Evolutionary conservation across 1,139 yeast species (phyloP), one percentile per base, ranked within the genome.

Genomic region (Suhomyces chickasaworum): DNA sequence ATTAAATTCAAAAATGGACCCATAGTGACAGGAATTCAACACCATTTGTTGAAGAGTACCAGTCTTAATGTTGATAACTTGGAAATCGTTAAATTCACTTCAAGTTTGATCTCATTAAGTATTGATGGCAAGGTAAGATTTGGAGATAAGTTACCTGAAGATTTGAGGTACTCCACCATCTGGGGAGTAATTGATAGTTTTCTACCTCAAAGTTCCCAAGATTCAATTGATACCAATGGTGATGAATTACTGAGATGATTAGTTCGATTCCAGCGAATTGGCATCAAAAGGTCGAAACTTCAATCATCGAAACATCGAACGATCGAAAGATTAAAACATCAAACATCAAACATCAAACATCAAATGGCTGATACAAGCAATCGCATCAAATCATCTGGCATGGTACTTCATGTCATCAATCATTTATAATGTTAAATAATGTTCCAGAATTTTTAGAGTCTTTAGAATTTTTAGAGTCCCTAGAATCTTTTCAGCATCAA

Each of bases 31-130:
- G 41, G 35, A 38, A 44, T 53, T 20, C 54, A 53, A 23, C 49
- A 45, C 13, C 65, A 61, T 35, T 41, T 68, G 36, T 45, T 55
- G 25, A 41, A 47, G 8, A 45, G 54, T 5, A 60, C 67, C 15
- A 54, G 56, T 20, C 40, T 69, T 8, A 53, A 56, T 27, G 54
- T 67, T 33, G 52, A 53, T 15, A 58, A 60, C 21, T 50, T 68
- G 39, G 45, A 49, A 6, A 48, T 68, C 17, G 48, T 51, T 8
- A 57, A 57, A 46, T 59, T 68, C 37, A 49, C 52, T 5, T 57
- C 64, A 25, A 49, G 52, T 21, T 51, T 64, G 29, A 44, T 66
- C 20, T 56, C 54, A 27, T 45, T 61, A 18, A 53, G 59, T n/a
- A 54, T 52, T 21, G 68, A 64, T 31, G 69, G 66, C 21, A 53